These are phyloP conservation scores for Rhododendron vialii DNA, from an alignment of 148 eudicot species.

Conservation along the genomic window DNA sequence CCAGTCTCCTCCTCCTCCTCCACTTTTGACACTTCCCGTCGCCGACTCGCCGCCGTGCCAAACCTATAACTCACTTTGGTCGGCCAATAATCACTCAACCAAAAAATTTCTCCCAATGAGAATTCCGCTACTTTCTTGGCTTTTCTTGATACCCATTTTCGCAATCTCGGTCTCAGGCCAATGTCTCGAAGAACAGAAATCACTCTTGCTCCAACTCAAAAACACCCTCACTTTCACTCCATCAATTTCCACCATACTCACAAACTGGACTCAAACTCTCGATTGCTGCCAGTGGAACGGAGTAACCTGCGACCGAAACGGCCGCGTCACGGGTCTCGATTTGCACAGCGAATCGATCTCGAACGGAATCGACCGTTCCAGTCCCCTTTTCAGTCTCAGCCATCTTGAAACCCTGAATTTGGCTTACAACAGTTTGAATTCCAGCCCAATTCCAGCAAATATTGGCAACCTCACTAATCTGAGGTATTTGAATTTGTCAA, in stretches of 20 bases:
- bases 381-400: slow-evolving; percentile 14
- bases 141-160: neutral
- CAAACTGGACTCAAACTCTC: slow-evolving; percentile 18
- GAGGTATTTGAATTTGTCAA: slow-evolving; percentile 28
- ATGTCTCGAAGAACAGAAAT: slow-evolving; percentile 16
- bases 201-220: slow-evolving; percentile 29
- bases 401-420: slow-evolving; percentile 24
- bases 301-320: slow-evolving; percentile 22
- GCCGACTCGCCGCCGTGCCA: neutral
- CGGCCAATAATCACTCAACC: neutral
- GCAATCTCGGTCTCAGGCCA: neutral
- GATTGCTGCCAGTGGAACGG: slow-evolving; percentile 43
- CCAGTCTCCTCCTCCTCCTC: neutral
- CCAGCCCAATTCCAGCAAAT: slow-evolving; percentile 13
- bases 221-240: slow-evolving; percentile 9
- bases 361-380: slow-evolving; percentile 8
- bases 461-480: slow-evolving; percentile 20
- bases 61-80: neutral
- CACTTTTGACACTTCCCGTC: neutral
- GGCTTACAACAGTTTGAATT: slow-evolving; percentile 23
- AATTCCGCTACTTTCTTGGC: neutral
- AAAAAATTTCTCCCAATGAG: neutral
- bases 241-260: slow-evolving; percentile 5
- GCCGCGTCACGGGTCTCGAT: slow-evolving; percentile 25
- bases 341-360: slow-evolving; percentile 19